Evolutionary conservation across 106 monocot species (phyloP).

Genomic region (Alisma plantagoaquatica): DNA sequence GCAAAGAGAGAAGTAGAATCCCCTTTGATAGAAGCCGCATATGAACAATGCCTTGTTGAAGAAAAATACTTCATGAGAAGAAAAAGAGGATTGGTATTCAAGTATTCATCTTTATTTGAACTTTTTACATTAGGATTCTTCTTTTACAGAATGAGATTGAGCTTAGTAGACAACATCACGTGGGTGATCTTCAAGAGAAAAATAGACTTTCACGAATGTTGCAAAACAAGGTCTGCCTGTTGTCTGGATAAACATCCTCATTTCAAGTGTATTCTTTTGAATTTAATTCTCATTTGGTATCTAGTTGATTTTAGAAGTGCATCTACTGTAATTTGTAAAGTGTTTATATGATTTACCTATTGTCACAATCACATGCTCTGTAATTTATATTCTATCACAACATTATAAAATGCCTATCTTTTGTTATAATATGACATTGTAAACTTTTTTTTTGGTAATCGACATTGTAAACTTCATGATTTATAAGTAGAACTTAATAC

Average conservation of each 20-base stretch:
- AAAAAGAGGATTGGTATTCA: too few species aligned
- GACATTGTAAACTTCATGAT: too few species aligned
- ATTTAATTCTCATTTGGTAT: too few species aligned
- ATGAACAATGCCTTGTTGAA: conserved; percentile 43
- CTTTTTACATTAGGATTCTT: too few species aligned
- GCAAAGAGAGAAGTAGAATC: conserved; percentile 85
- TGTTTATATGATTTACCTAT: too few species aligned
- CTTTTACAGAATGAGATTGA: conserved; percentile 70
- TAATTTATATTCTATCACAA: background rate
- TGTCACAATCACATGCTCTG: background rate
- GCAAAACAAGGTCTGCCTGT: conserved; percentile 54
- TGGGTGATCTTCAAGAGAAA: conserved; percentile 77
- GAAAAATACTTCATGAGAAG: conserved; percentile 64
- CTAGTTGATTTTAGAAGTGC: too few species aligned
- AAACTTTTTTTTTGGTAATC: too few species aligned
- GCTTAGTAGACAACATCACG: conserved; percentile 81
- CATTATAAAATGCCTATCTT: too few species aligned
- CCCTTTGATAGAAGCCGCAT: conserved; percentile 66
- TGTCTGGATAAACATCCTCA: background rate
- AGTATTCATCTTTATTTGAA: too few species aligned
- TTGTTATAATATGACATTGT: too few species aligned
- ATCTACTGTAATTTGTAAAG: too few species aligned
- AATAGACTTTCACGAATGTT: conserved; percentile 61
- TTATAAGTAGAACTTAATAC: too few species aligned
- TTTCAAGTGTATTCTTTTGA: background rate